phyloP scores from a whole-genome alignment of 176 grass and related monocot genomes.

The Lolium multiflorum region DNA sequence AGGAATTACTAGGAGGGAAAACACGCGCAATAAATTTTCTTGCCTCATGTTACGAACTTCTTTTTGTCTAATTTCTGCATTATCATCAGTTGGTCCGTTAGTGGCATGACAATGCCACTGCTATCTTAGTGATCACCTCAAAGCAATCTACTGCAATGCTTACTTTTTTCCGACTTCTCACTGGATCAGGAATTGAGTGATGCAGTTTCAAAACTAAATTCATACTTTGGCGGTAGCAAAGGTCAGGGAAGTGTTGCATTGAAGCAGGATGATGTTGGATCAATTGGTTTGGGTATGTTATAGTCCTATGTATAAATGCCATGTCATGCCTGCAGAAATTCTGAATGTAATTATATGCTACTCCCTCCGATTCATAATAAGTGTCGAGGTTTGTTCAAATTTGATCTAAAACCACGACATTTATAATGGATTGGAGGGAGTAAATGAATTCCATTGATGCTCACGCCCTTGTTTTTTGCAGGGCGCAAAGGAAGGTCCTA shows the following conservation, averaged over 20 bases:
- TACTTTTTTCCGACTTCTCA: background rate
- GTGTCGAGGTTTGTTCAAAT: too few relatives aligned
- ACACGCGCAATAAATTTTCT: background rate
- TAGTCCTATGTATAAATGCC: too few relatives aligned
- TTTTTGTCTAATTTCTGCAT: conserved; percentile 3
- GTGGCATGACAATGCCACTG: background rate
- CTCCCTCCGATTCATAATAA: too few relatives aligned
- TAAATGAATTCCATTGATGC: background rate
- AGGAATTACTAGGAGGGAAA: background rate
- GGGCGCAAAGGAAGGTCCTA: conserved; percentile 84
- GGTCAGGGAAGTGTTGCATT: conserved; percentile 45
- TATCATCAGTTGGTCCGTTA: background rate
- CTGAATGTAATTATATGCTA: background rate
- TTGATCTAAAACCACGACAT: too few relatives aligned
- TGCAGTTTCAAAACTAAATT: conserved; percentile 74
- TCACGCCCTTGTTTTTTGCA: conserved; percentile 35
- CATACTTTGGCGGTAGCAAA: conserved; percentile 57
- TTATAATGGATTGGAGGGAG: too few relatives aligned
- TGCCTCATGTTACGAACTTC: background rate
- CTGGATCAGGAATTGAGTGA: conserved; percentile 68
- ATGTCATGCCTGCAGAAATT: background rate
- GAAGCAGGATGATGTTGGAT: conserved; percentile 79
- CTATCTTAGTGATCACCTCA: conserved; percentile 16
- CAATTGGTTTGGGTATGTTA: conserved; percentile 70
- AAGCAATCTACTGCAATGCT: conserved; percentile 16